Conservation (phyloP, 495 filamentous ascomycete genomes). For the Penicillium pancosmium region DNA sequence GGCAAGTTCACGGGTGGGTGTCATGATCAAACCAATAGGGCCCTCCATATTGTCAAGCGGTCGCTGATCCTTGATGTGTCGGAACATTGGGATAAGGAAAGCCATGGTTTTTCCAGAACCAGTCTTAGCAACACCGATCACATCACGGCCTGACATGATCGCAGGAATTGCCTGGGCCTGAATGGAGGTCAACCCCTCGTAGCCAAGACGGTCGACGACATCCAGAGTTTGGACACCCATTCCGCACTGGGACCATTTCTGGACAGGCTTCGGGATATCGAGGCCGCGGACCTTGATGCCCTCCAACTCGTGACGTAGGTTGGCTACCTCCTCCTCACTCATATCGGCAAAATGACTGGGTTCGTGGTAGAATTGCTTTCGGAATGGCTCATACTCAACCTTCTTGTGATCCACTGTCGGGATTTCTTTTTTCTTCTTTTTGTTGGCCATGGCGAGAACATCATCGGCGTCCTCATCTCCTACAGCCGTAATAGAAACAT, state of each 20-base stretch:
- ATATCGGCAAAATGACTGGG: constrained; percentile 81
- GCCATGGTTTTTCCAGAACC: constrained; percentile 99
- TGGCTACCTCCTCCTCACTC: constrained; percentile 82
- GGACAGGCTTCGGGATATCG: constrained; percentile 87
- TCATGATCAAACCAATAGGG: constrained; percentile 85
- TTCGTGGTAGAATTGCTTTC: constrained; percentile 93
- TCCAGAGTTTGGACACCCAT: constrained; percentile 86
- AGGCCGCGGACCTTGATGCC: constrained; percentile 90
- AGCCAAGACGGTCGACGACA: constrained; percentile 81
- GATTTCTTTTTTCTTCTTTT: constrained; percentile 97
- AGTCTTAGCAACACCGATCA: constrained; percentile 96
- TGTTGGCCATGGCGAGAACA: constrained; percentile 83
- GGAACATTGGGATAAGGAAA: constrained; percentile 93
- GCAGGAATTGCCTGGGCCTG: constrained; percentile 94
- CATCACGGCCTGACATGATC: constrained; percentile 94
- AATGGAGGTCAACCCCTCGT: constrained; percentile 86
- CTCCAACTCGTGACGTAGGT: constrained; percentile 83
- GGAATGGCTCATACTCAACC: constrained; percentile 79
- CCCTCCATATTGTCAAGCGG: constrained; percentile 84
- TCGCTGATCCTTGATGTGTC: constrained; percentile 93
- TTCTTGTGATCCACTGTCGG: constrained; percentile 84
- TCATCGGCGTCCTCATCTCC: constrained; percentile 74
- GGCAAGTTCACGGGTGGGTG: constrained; percentile 92
- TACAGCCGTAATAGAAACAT: constrained; percentile 72
- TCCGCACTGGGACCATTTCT: constrained; percentile 96